Base-by-base conservation (phyloP, 208 protist genomes). In the Acanthamoeba sp. region DNA sequence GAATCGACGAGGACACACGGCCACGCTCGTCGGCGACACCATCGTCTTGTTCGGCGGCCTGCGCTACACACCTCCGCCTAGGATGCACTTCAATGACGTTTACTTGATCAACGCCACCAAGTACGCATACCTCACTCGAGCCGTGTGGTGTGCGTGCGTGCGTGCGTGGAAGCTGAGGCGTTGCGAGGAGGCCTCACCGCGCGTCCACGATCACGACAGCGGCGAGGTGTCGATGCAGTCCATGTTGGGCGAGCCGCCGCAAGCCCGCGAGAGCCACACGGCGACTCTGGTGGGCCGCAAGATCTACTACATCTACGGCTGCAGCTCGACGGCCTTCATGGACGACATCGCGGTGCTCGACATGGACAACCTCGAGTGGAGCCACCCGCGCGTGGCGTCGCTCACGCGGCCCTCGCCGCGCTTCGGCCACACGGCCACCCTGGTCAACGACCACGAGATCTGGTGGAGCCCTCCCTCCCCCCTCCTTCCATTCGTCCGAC, bases 1-100 rank as follows among this genome's bases (percentile, higher is more conserved):
- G 34, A 14, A 29, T 20, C 82, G 82, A 16, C 2, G n/a, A 3
- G 5, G 40, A 14, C 87, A 92, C 87, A 36, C 87, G 6, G 55
- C 87, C 22, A 92, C 87, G 20, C 64, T 92, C 2, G 87, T 92
- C 22, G 87, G 87, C 34, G 87, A 92, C 62, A 69, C 40, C 3
- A 78, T 92, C 27, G 34, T 78, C 20, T 10, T 92, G 22, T 92
- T 92, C 45, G 87, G 87, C 40, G 87, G 87, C n/a, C 9, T 32
- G 2, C 73, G 38, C 7, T 52, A 32, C 24, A 45, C 22, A 45
- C 73, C 73, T 20, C 18, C 12, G 36, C 34, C n/a, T 4, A 12
- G 29, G 4, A 45, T 80, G n/a, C 69, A 84, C n/a, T 52, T 84
- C 5, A 84, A 84, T 29, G 73, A 84, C 40, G 2, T 52, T 24